Base-by-base conservation (phyloP, 768 basidiomycete genomes). In the Tricholoma furcatifolium region DNA sequence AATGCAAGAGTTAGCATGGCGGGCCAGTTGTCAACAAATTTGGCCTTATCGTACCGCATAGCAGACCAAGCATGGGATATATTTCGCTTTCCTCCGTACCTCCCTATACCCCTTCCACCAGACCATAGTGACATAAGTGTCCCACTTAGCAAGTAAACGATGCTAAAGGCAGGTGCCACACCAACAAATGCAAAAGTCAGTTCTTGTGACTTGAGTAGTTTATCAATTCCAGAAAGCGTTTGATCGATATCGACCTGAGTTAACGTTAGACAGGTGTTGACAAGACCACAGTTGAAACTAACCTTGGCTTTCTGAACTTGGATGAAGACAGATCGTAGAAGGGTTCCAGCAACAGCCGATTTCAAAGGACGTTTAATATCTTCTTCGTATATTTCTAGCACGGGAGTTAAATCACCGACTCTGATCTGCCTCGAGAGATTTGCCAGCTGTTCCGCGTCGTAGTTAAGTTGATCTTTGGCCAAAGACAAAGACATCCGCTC, bases 271-370 rank as follows among this genome's bases (percentile, higher is more conserved):
- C 40, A 2, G 20, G 1, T 38, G 14, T 7, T 11, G 31, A 3
- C 27, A 27, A 52, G 17, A 6, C 30, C 27, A 17, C 15, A 31
- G 54, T 3, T 63, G 4, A 1, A 10, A 27, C 12, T 47, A 18
- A 88, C 93, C 76, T 98, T 98, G 53, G 93, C 88, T 67, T 98
- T 98, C 60, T 98, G 96, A 0, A 98, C 80, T 64, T 98, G 96
- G 27, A 99, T 87, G 57, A 98, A 85, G 43, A 93, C 71, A 1
- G 91, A 85, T 24, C 96, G 80, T 15, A 98, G 73, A 7, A 98
- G 74, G 12, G 85, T 88, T 3, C 96, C 96, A 6, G 78, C 72
- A 4, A 98, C 55, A 5, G 86, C 91, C 17, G 90, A 93, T 60
- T 81, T 85, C 42, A 98, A 60, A 0, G 96, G 96, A n/a, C 73